Evolutionary conservation across 495 filamentous ascomycete genomes (phyloP).

Genomic region (Pyrenopolyporus hunteri): DNA sequence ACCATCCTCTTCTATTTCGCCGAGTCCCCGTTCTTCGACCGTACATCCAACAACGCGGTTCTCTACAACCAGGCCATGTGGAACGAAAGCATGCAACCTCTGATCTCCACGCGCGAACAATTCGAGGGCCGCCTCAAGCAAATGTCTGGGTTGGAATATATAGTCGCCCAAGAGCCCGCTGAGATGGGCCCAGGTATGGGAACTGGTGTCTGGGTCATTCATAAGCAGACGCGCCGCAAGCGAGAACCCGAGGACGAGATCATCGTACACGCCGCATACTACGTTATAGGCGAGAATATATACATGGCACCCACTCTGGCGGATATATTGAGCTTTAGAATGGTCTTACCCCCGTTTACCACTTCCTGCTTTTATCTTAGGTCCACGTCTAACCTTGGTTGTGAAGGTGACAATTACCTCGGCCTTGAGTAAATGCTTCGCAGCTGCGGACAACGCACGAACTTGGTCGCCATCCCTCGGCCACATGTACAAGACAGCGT

Average conservation of each 20-base stretch:
- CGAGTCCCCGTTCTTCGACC: slow-evolving; percentile 89
- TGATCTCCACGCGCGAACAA: slow-evolving; percentile 69
- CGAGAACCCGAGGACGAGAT: slow-evolving; percentile 67
- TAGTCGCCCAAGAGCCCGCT: slow-evolving; percentile 77
- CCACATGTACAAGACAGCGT: slow-evolving; percentile 65
- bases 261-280: slow-evolving; percentile 77
- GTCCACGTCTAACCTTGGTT: slow-evolving; percentile 5
- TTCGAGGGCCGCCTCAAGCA: slow-evolving; percentile 79
- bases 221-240: slow-evolving; percentile 81
- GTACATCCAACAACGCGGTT: slow-evolving; percentile 83
- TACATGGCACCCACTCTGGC: slow-evolving; percentile 87
- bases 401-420: slow-evolving; percentile 61
- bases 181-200: slow-evolving; percentile 67
- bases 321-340: slow-evolving; percentile 74
- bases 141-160: slow-evolving; percentile 84
- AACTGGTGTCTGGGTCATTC: slow-evolving; percentile 86
- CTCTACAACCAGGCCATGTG: slow-evolving; percentile 75
- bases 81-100: slow-evolving; percentile 64
- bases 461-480: slow-evolving; percentile 76
- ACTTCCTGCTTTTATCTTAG: neutral
- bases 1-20: slow-evolving; percentile 89
- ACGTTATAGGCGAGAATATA: slow-evolving; percentile 81
- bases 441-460: slow-evolving; percentile 60
- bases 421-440: slow-evolving; percentile 70
- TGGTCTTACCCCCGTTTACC: slow-evolving; percentile 58